A percentile compares a stretch with the other conserved stretches of the same genome.
These are phyloP conservation scores for Cyberlindnera misumaiensis DNA, from an alignment of 805 yeast species.

Conservation along the genomic window DNA sequence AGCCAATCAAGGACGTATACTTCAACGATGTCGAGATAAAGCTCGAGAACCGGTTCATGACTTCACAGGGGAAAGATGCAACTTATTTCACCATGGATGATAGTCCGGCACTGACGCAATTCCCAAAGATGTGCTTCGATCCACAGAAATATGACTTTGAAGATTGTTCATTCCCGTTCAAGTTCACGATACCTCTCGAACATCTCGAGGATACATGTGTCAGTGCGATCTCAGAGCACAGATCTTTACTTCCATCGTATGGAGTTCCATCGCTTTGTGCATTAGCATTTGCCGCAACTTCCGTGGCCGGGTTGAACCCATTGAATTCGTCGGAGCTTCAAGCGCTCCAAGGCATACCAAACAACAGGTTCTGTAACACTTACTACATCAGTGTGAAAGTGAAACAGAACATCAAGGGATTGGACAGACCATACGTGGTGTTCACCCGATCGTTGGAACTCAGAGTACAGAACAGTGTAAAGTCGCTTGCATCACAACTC, in stretches of 20 bases:
- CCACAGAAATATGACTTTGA: conserved; percentile 8
- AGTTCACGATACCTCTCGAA: conserved; percentile 11
- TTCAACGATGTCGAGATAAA: conserved; percentile 18
- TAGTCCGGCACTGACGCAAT: conserved; percentile 4
- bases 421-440: conserved; percentile 12
- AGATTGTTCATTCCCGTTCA: conserved; percentile 12
- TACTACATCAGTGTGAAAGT: conserved; percentile 13
- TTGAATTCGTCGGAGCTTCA: conserved; percentile 2
- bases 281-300: conserved; percentile 9
- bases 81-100: conserved; percentile 16
- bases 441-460: conserved; percentile 16
- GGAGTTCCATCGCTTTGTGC: conserved; percentile 17
- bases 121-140: conserved; percentile 8
- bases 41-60: conserved; percentile 12
- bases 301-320: conserved; percentile 14
- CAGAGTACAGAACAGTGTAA: conserved; percentile 4
- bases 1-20: conserved; percentile 9
- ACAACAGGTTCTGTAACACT: conserved; percentile 9
- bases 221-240: conserved; percentile 4
- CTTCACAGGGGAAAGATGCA: conserved; percentile 4
- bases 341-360: background rate
- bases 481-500: conserved; percentile 9
- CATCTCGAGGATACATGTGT: conserved; percentile 15
- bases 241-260: conserved; percentile 10
- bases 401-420: conserved; percentile 10